These are phyloP conservation scores for Pseudogymnoascus sp. DNA, from an alignment of 2,329 filamentous ascomycete species.

Conservation along the genomic window DNA sequence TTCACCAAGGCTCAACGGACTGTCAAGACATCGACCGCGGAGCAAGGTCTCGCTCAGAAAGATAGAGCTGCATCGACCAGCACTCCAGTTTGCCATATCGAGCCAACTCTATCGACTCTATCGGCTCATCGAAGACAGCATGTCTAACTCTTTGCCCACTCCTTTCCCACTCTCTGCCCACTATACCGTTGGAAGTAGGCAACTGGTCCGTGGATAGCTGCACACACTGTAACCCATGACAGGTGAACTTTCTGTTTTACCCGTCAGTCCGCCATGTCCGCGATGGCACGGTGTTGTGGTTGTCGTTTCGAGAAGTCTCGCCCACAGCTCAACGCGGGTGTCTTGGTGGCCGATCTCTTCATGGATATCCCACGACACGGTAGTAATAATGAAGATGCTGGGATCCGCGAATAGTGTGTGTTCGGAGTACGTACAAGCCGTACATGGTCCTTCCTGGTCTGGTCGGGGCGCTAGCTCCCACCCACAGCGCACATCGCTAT, in stretches of 20 bases:
- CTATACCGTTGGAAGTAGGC: neutral
- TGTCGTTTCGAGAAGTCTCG: constrained; percentile 7
- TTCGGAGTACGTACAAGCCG: constrained; percentile 1
- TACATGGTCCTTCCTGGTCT: constrained; percentile 1
- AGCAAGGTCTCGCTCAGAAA: neutral
- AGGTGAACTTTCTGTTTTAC: neutral
- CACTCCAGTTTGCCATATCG: neutral
- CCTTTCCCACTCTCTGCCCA: neutral
- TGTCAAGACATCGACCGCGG: neutral
- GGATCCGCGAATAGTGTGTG: neutral
- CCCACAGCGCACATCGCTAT: too few relatives aligned
- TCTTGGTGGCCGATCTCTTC: constrained; percentile 1
- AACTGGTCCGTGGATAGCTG: neutral
- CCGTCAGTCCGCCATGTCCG: neutral
- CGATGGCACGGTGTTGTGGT: neutral
- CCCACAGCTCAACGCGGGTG: neutral
- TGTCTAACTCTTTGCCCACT: neutral
- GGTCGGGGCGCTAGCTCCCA: neutral
- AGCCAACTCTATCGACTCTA: constrained; percentile 4
- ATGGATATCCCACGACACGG: constrained; percentile 7
- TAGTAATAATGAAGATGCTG: constrained; percentile 4
- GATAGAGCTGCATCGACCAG: neutral
- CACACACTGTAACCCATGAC: constrained; percentile 4
- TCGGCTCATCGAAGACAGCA: neutral
- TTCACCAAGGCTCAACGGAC: constrained; percentile 2